phyloP scores from a whole-genome alignment of 305 asterid genomes.

The Fraxinus floribunda region DNA sequence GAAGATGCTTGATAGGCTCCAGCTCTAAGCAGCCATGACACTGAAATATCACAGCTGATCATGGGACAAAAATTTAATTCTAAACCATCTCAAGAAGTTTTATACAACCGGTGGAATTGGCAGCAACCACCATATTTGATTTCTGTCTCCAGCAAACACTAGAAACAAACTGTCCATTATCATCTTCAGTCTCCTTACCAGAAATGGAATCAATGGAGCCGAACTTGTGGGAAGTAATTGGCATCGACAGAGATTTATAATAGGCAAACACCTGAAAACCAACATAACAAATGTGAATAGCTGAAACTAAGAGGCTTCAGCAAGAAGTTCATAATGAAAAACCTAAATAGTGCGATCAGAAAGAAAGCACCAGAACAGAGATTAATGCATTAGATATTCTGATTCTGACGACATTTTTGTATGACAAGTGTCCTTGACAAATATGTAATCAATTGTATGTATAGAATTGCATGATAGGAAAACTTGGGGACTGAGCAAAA shows the following conservation, averaged over 20 bases:
- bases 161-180: conserved; percentile 47
- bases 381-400: neutral
- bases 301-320: neutral
- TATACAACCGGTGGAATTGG: conserved; percentile 55
- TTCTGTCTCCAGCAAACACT: conserved; percentile 66
- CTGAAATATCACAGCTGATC: neutral
- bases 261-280: conserved; percentile 54
- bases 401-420: neutral
- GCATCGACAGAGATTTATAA: conserved; percentile 59
- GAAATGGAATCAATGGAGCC: conserved; percentile 41
- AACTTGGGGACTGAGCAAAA: neutral
- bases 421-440: neutral
- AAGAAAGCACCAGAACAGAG: neutral
- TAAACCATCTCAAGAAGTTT: conserved; percentile 45
- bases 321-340: neutral
- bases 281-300: neutral
- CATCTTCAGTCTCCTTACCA: conserved; percentile 37
- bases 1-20: neutral
- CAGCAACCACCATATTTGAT: conserved; percentile 47
- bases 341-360: neutral
- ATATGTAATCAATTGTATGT: neutral
- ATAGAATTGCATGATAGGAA: neutral
- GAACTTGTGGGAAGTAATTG: conserved; percentile 46
- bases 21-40: neutral
- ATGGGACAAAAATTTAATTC: neutral